phyloP scores from a whole-genome alignment of 345 rosid genomes.

The Heritiera fomes region DNA sequence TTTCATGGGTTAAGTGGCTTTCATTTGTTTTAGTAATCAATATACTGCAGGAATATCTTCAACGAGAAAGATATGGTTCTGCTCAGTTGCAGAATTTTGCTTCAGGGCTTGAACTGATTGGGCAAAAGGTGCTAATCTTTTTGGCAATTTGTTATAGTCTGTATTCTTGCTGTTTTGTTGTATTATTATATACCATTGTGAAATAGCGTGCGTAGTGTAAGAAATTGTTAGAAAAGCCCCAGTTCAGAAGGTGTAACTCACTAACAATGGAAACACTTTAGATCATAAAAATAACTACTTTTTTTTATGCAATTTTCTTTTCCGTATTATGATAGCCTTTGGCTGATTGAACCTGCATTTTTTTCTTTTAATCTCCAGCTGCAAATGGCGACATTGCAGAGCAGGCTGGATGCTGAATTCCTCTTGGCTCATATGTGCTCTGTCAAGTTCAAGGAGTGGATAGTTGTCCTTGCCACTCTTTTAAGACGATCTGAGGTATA shows the following conservation, averaged over 20 bases:
- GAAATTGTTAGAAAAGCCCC: background rate
- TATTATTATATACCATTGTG: background rate
- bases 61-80: conserved; percentile 80
- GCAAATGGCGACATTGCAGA: conserved; percentile 89
- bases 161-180: background rate
- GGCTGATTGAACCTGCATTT: conserved; percentile 1
- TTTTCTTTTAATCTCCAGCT: conserved; percentile 47
- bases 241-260: background rate
- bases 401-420: conserved; percentile 92
- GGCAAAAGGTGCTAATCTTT: conserved; percentile 63
- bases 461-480: conserved; percentile 96
- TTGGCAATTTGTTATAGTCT: background rate
- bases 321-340: background rate
- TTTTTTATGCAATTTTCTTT: background rate
- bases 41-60: conserved; percentile 82
- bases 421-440: conserved; percentile 98
- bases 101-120: conserved; percentile 85
- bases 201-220: background rate
- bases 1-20: conserved; percentile 15
- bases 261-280: background rate
- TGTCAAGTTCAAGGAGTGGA: conserved; percentile 98
- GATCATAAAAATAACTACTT: background rate
- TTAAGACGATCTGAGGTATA: conserved; percentile 85
- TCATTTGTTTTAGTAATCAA: conserved; percentile 12
- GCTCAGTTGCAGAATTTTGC: conserved; percentile 94